These are phyloP conservation scores for Mucor sp. DNA, from an alignment of 371 early-diverging fungal genomes.

Conservation along the genomic window DNA sequence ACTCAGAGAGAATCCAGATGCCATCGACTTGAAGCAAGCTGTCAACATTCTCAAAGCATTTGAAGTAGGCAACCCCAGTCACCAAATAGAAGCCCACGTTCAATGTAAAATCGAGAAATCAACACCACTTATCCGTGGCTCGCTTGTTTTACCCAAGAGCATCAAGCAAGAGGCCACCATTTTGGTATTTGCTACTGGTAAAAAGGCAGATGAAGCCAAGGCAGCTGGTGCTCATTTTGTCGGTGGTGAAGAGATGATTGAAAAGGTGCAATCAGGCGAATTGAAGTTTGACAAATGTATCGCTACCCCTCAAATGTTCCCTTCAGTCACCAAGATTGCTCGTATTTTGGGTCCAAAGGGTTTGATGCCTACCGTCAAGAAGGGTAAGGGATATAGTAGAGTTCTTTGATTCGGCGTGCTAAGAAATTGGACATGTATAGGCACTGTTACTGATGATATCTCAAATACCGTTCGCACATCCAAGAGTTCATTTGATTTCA, in stretches of 20 bases:
- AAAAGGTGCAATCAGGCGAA: conserved; percentile 64
- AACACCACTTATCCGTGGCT: conserved; percentile 76
- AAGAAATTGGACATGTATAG: conserved; percentile 20
- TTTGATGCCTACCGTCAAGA: conserved; percentile 94
- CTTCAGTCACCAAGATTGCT: conserved; percentile 89
- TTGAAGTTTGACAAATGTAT: conserved; percentile 84
- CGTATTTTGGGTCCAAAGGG: conserved; percentile 92
- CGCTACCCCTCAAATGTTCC: conserved; percentile 89
- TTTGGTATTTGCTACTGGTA: conserved; percentile 82
- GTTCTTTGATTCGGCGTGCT: neutral
- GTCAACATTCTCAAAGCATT: conserved; percentile 59
- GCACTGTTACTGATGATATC: conserved; percentile 81
- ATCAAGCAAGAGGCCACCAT: conserved; percentile 66
- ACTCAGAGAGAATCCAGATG: conserved; percentile 38
- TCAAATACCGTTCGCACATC: conserved; percentile 59
- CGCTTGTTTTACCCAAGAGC: conserved; percentile 68
- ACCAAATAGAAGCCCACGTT: conserved; percentile 74
- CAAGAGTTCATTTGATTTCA: conserved; percentile 74
- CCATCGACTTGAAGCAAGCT: conserved; percentile 43
- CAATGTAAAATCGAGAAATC: conserved; percentile 74
- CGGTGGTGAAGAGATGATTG: conserved; percentile 88
- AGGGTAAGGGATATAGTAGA: conserved; percentile 49
- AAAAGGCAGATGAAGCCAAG: conserved; percentile 81
- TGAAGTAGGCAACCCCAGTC: conserved; percentile 70
- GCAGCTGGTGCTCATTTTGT: conserved; percentile 82